Evolutionary conservation across 2,329 filamentous ascomycete genomes (phyloP).

Genomic region (Beauveria australis): DNA sequence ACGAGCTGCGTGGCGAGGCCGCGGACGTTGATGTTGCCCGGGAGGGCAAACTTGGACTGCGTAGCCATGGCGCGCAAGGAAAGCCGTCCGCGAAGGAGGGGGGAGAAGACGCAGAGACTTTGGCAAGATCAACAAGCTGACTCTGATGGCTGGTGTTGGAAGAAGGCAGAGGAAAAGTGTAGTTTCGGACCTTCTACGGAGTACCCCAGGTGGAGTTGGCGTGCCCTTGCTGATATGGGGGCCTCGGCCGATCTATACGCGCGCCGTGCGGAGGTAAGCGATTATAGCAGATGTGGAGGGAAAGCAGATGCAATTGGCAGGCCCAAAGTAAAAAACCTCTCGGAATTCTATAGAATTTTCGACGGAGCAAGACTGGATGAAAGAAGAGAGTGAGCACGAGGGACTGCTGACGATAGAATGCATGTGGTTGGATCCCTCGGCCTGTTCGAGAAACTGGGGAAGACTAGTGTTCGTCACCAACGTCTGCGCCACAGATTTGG

Average conservation of each 20-base stretch:
- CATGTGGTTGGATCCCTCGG: slow-evolving; percentile 13
- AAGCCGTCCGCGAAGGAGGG: background rate
- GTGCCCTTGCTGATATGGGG: background rate
- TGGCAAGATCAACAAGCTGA: background rate
- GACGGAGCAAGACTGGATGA: background rate
- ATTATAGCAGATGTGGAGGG: background rate
- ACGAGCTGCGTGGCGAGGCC: slow-evolving; percentile 59
- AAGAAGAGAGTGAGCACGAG: slow-evolving; percentile 1
- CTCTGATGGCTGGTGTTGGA: background rate
- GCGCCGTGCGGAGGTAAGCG: background rate
- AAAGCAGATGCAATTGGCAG: background rate
- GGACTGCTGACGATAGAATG: slow-evolving; percentile 10
- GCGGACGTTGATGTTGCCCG: slow-evolving; percentile 49
- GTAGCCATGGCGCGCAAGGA: background rate
- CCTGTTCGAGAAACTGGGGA: slow-evolving; percentile 8
- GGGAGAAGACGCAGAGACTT: background rate
- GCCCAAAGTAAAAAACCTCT: background rate
- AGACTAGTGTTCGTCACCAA: background rate
- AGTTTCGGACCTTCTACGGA: background rate
- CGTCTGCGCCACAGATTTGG: slow-evolving; percentile 6
- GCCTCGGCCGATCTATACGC: slow-evolving; percentile 6
- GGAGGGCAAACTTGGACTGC: slow-evolving; percentile 10
- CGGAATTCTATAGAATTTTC: background rate
- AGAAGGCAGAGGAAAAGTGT: background rate
- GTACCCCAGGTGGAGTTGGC: slow-evolving; percentile 3